These are phyloP conservation scores for Blastomyces silverae DNA, from an alignment of 2,329 filamentous ascomycete genomes.

Conservation along the genomic window DNA sequence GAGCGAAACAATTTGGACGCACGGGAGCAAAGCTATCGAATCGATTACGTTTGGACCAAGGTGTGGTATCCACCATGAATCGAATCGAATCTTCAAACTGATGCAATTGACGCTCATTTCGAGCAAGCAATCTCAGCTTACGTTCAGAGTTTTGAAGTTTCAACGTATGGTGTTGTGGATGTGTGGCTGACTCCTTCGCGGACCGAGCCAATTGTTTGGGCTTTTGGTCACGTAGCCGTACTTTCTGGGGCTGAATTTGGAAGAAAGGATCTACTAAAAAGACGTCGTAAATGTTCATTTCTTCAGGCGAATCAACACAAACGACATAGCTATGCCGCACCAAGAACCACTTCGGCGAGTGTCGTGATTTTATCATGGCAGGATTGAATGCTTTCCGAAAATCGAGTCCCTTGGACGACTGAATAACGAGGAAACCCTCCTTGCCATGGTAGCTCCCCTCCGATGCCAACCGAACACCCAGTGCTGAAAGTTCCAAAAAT, in stretches of 20 bases:
- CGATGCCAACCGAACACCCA: constrained; percentile 86
- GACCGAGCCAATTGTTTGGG: constrained; percentile 58
- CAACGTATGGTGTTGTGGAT: constrained; percentile 71
- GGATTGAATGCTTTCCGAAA: constrained; percentile 75
- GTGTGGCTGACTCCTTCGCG: constrained; percentile 55
- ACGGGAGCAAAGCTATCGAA: constrained; percentile 90
- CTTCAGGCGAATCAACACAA: constrained; percentile 96
- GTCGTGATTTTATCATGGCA: constrained; percentile 68
- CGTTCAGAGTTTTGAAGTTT: constrained; percentile 87
- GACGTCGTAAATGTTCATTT: constrained; percentile 98
- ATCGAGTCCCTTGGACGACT: constrained; percentile 81
- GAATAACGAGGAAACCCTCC: constrained; percentile 87
- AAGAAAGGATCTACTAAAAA: constrained; percentile 94
- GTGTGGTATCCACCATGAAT: constrained; percentile 74
- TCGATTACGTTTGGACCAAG: constrained; percentile 75
- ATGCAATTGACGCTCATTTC: constrained; percentile 78
- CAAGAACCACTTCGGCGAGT: constrained; percentile 93
- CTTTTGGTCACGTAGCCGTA: constrained; percentile 45
- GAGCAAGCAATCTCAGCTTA: constrained; percentile 81
- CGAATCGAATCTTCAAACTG: constrained; percentile 93
- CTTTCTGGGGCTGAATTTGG: constrained; percentile 65
- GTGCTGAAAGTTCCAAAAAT: constrained; percentile 87
- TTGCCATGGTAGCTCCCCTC: constrained; percentile 98
- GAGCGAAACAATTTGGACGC: constrained; percentile 74
- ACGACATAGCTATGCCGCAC: constrained; percentile 97